A percentile compares a stretch with the other conserved stretches of the same genome.
phyloP scores from a whole-genome alignment of 75 land plant genomes.

The Gnetum montanum region DNA sequence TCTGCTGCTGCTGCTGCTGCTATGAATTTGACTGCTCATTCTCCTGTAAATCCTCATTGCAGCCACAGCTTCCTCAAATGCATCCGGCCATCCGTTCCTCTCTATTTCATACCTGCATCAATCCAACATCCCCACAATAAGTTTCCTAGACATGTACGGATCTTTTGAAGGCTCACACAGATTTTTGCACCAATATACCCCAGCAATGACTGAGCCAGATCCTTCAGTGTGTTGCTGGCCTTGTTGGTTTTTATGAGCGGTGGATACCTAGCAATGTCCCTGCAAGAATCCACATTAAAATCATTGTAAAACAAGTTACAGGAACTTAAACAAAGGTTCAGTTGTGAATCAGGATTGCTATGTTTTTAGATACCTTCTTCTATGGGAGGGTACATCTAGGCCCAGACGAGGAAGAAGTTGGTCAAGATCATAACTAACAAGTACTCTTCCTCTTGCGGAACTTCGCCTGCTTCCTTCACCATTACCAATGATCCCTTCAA shows the following conservation, averaged over 20 bases:
- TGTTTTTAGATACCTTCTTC: too few species aligned
- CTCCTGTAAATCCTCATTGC: conserved; percentile 81
- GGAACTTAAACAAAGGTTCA: too few species aligned
- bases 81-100: conserved; percentile 54
- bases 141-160: not conserved
- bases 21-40: conserved; percentile 53
- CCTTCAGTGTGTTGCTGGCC: conserved; percentile 81
- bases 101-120: conserved; percentile 66
- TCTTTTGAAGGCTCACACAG: not conserved
- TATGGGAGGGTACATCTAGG: too few species aligned
- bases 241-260: conserved; percentile 83
- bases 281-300: conserved; percentile 14
- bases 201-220: conserved; percentile 67
- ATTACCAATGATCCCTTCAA: too few species aligned
- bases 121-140: not conserved
- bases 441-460: too few species aligned
- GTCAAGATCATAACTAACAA: too few species aligned
- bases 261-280: conserved; percentile 85
- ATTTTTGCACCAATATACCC: too few species aligned
- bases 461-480: too few species aligned
- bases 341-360: too few species aligned
- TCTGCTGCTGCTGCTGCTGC: too few species aligned
- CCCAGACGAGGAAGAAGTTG: too few species aligned
- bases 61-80: conserved; percentile 83
- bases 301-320: not conserved